Conservation (phyloP, 805 yeast genomes). For the Zygosaccharomyces bisporus region DNA sequence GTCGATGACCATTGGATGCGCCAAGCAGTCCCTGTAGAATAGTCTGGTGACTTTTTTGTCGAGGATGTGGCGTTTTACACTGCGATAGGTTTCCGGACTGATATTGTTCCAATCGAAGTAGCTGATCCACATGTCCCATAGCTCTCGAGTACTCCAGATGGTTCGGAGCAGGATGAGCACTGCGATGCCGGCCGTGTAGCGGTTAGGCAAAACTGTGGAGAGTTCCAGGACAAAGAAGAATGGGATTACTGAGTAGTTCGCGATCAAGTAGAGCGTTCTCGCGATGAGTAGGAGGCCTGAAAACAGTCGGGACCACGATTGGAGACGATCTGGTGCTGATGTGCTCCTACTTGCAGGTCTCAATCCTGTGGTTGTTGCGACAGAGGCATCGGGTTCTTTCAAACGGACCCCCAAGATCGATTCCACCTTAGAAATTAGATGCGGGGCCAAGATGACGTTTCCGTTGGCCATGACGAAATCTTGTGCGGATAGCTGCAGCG, state of each 20-base stretch:
- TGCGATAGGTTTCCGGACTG: slow-evolving; percentile 8
- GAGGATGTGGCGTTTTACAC: slow-evolving; percentile 13
- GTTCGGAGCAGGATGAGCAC: slow-evolving; percentile 18
- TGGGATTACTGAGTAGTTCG: slow-evolving; percentile 23
- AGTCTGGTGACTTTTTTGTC: slow-evolving; percentile 6
- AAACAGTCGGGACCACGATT: slow-evolving; percentile 5
- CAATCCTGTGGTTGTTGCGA: not conserved
- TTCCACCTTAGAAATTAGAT: slow-evolving; percentile 16
- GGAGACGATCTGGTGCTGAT: not conserved
- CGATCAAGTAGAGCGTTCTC: slow-evolving; percentile 22
- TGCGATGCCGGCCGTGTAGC: slow-evolving; percentile 16
- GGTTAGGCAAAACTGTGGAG: slow-evolving; percentile 19
- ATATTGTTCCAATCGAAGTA: slow-evolving; percentile 16
- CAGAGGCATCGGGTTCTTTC: slow-evolving; percentile 3
- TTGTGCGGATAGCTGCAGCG: slow-evolving; percentile 15
- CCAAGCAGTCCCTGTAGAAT: slow-evolving; percentile 11
- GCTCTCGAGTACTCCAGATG: slow-evolving; percentile 24
- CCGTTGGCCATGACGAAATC: slow-evolving; percentile 19
- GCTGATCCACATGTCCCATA: slow-evolving; percentile 30
- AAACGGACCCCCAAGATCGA: slow-evolving; percentile 8
- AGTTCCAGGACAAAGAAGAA: slow-evolving; percentile 23
- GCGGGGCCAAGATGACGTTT: slow-evolving; percentile 18
- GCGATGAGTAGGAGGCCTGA: slow-evolving; percentile 18
- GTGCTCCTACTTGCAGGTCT: not conserved
- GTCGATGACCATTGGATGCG: slow-evolving; percentile 11